phyloP scores from a whole-genome alignment of 2,329 filamentous ascomycete genomes.

The Paecilomyces formosus region DNA sequence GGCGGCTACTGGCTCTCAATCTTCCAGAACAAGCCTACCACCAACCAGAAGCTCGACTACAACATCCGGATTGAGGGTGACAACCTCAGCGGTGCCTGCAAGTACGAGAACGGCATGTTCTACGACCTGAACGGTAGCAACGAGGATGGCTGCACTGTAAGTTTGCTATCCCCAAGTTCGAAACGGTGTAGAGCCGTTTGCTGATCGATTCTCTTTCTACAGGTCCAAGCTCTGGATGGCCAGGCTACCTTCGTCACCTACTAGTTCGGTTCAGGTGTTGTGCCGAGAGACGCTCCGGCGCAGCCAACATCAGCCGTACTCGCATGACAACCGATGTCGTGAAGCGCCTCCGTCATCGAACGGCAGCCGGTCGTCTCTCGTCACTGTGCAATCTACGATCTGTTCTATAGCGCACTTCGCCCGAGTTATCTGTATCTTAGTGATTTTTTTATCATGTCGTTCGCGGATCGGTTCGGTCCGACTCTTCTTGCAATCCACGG shows the following conservation, averaged over 20 bases:
- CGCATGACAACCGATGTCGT: not conserved
- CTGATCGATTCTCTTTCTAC: not conserved
- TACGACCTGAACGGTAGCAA: constrained; percentile 43
- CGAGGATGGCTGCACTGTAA: constrained; percentile 71
- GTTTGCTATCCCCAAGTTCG: constrained; percentile 27
- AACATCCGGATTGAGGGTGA: constrained; percentile 71
- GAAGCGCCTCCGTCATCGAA: not conserved
- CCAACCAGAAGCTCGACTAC: constrained; percentile 62
- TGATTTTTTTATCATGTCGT: not conserved
- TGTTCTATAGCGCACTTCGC: not conserved
- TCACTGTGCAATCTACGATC: not conserved
- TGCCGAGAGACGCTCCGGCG: not conserved
- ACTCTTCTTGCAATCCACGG: not conserved
- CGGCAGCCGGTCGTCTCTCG: not conserved
- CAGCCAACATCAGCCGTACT: constrained; percentile 55
- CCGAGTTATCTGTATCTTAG: not conserved
- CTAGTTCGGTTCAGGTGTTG: not conserved
- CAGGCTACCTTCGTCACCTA: not conserved
- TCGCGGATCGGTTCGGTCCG: not conserved
- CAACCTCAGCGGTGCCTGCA: constrained; percentile 52
- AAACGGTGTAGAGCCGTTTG: not conserved
- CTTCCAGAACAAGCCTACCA: constrained; percentile 77
- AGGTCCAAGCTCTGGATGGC: not conserved
- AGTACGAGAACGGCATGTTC: constrained; percentile 58
- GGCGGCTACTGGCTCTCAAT: constrained; percentile 73